A percentile compares a stretch with the other conserved stretches of the same genome.
Conservation (phyloP, 805 yeast species). For the Scheffersomyces stipitis region DNA sequence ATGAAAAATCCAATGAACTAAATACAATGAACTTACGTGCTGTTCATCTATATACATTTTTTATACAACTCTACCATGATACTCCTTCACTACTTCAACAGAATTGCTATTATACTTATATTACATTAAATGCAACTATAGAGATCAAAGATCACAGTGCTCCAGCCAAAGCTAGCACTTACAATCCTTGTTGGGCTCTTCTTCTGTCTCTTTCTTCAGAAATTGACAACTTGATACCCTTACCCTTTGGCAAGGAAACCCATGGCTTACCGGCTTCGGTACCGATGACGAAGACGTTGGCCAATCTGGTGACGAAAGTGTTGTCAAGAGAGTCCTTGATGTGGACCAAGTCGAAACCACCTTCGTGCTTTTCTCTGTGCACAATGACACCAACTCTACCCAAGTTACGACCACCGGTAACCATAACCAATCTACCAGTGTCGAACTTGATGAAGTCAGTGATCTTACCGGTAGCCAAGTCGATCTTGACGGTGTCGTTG, state of each 20-base stretch:
- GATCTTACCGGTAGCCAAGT: slow-evolving; percentile 25
- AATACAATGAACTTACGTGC: too few species aligned
- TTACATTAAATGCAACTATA: too few species aligned
- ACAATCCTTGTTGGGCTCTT: slow-evolving; percentile 41
- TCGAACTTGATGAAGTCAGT: slow-evolving; percentile 39
- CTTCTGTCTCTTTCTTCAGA: slow-evolving; percentile 47
- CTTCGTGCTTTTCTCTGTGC: slow-evolving; percentile 45
- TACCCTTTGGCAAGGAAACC: slow-evolving; percentile 45
- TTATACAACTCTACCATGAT: too few species aligned
- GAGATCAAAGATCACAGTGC: too few species aligned
- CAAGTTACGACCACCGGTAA: slow-evolving; percentile 45
- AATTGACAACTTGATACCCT: slow-evolving; percentile 43
- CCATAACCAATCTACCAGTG: slow-evolving; percentile 42
- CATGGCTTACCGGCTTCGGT: slow-evolving; percentile 41
- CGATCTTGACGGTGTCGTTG: slow-evolving; percentile 25
- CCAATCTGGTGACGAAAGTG: slow-evolving; percentile 43
- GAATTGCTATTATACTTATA: too few species aligned
- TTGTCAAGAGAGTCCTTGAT: slow-evolving; percentile 42
- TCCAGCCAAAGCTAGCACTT: too few species aligned
- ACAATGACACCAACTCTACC: slow-evolving; percentile 44
- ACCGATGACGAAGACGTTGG: slow-evolving; percentile 43
- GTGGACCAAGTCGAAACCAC: slow-evolving; percentile 45
- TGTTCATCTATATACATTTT: too few species aligned
- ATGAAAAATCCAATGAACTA: too few species aligned
- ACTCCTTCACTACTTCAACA: too few species aligned